phyloP scores from a whole-genome alignment of 768 basidiomycete species.

The Rhizopogon roseolus region DNA sequence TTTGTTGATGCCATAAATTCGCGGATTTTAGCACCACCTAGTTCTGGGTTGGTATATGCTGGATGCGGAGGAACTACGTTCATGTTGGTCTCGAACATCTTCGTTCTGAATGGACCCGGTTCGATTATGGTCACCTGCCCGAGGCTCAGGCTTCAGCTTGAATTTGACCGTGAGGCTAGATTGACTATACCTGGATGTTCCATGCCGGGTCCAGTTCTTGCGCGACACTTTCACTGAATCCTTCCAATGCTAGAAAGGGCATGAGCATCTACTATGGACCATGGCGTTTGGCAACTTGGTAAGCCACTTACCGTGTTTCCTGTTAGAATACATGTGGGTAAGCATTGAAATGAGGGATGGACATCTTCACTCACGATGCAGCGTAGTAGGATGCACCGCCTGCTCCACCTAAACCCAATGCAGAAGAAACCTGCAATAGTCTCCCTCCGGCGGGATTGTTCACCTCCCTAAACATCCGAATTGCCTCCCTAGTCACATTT shows the following conservation, averaged over 20 bases:
- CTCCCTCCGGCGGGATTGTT: conserved; percentile 31
- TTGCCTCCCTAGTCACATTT: conserved; percentile 25
- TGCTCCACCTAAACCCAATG: conserved; percentile 9
- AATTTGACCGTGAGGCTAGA: neutral
- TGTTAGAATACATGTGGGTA: neutral
- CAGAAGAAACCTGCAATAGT: conserved; percentile 31
- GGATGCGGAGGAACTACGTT: conserved; percentile 5
- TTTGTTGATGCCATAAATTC: neutral
- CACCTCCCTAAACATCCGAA: conserved; percentile 31
- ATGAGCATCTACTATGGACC: neutral
- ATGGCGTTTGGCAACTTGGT: neutral
- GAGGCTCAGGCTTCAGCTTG: neutral
- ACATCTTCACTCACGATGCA: conserved; percentile 16
- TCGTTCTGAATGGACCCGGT: conserved; percentile 13
- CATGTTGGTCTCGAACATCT: neutral
- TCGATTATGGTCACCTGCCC: conserved; percentile 2
- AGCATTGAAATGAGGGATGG: neutral
- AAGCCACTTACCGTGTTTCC: conserved; percentile 2
- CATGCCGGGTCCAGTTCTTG: conserved; percentile 22
- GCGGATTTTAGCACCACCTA: conserved; percentile 5
- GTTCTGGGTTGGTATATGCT: conserved; percentile 10
- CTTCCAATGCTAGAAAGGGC: conserved; percentile 21
- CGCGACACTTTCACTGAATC: conserved; percentile 18
- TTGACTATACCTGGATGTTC: conserved; percentile 23
- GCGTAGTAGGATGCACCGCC: conserved; percentile 17